Conservation (phyloP, 805 yeast species). For the Metschnikowia colocasiae region DNA sequence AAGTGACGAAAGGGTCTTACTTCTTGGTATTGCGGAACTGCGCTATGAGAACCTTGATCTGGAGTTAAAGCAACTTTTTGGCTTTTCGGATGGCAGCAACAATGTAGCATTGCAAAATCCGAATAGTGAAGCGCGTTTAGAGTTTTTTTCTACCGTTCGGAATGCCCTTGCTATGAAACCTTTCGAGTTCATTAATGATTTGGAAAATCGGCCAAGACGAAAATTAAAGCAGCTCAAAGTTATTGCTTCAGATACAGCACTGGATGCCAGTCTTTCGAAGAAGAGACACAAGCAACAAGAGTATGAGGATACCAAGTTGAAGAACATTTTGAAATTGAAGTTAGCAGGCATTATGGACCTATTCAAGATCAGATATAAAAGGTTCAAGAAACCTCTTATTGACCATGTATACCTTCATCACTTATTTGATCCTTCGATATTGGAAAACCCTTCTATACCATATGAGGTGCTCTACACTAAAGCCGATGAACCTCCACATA, state of each 20-base stretch:
- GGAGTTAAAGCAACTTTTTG: conserved; percentile 56
- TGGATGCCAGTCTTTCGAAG: conserved; percentile 33
- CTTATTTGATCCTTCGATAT: conserved; percentile 62
- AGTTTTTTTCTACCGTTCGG: conserved; percentile 55
- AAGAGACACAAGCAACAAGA: conserved; percentile 48
- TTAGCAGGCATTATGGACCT: conserved; percentile 85
- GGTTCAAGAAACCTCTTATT: conserved; percentile 86
- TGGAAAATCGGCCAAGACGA: conserved; percentile 52
- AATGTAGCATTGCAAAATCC: conserved; percentile 46
- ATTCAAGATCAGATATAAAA: conserved; percentile 79
- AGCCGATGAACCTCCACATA: conserved; percentile 41
- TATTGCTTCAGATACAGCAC: conserved; percentile 23
- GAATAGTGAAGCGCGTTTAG: conserved; percentile 40
- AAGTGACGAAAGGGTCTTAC: conserved; percentile 67
- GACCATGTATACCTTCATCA: conserved; percentile 74
- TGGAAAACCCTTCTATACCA: conserved; percentile 33
- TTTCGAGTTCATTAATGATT: conserved; percentile 59
- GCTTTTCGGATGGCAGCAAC: conserved; percentile 45
- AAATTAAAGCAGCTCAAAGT: conserved; percentile 40
- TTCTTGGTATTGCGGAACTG: conserved; percentile 70
- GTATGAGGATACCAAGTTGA: conserved; percentile 73
- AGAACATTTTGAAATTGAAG: conserved; percentile 80
- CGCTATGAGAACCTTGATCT: conserved; percentile 37
- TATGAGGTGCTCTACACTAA: conserved; percentile 44
- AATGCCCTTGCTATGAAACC: conserved; percentile 65